Evolutionary conservation across 352 stramenopile genomes (phyloP), one percentile per base, ranked within the genome.

Genomic region (Pythium brachiatum): DNA sequence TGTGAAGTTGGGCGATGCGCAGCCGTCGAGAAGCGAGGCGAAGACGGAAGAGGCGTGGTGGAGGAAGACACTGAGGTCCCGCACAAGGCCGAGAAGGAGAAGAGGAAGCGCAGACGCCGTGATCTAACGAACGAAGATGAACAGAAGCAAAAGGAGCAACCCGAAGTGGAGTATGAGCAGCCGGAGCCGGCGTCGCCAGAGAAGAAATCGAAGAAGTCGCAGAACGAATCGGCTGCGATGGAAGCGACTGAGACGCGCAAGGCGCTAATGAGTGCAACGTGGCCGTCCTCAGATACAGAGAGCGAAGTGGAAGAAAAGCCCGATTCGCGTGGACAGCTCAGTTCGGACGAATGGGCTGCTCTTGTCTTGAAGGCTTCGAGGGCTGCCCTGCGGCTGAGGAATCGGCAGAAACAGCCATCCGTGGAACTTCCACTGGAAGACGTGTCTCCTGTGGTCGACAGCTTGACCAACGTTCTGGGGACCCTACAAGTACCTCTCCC

Each of bases 231-330:
- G 32, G 31, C 52, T 8, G 52, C 52, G 26, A 41, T 50, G 38
- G 25, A 44, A 7, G 55, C 41, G 3, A 54, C 27, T 18, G 47
- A 13, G 27, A 7, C 47, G 16, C 21, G 18, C 23, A 36, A 32
- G 25, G 6, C 47, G 25, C 25, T 38, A 4, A n/a, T 53, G 47
- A 21, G 5, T 18, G 3, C 47, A 3, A 21, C 47, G 25, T 34
- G 47, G 25, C 20, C 47, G 2, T 38, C 47, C 0, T 64, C 57
- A 3, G 57, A 64, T 7, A 64, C 57, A 5, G 57, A 64, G 48
- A 64, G 57, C 25, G 57, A 64, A 34, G 12, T 18, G 0, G 57
- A 64, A 12, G 25, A 50, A 20, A 21, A 38, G 15, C 12, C 8
- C 38, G 44, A 44, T 26, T 13, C 31, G 20, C 9, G 25, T 5